These are phyloP conservation scores for Erythrobasidium hasegawianum DNA, from an alignment of 1,284 basidiomycete species.

Conservation along the genomic window DNA sequence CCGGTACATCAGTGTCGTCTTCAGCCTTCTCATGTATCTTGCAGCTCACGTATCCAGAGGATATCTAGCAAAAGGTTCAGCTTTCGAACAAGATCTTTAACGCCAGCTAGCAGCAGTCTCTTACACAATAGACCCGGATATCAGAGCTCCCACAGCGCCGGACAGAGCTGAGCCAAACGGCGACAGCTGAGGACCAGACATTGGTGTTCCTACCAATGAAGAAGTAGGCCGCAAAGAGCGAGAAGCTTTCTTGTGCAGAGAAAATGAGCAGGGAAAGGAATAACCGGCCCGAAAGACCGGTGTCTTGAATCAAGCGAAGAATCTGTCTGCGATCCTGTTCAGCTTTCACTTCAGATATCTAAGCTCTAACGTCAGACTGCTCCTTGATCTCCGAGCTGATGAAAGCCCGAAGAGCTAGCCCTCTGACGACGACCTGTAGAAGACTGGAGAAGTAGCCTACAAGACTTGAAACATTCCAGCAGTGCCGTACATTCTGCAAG, in stretches of 20 bases:
- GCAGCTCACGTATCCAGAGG: conserved; percentile 74
- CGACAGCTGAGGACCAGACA: conserved; percentile 58
- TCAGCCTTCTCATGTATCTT: neutral
- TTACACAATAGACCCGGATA: conserved; percentile 73
- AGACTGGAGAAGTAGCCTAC: too few species aligned
- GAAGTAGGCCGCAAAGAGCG: too few species aligned
- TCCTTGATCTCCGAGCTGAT: too few species aligned
- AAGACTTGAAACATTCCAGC: too few species aligned
- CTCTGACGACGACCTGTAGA: too few species aligned
- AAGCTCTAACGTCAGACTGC: too few species aligned
- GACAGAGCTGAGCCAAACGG: conserved; percentile 90
- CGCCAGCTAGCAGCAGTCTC: conserved; percentile 48
- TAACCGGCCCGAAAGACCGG: too few species aligned
- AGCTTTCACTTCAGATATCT: too few species aligned
- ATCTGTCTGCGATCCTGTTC: too few species aligned
- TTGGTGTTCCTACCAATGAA: neutral
- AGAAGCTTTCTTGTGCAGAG: neutral
- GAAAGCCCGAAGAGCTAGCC: too few species aligned
- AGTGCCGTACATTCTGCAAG: too few species aligned
- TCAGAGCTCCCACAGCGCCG: conserved; percentile 88
- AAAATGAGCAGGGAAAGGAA: neutral
- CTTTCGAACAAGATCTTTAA: neutral
- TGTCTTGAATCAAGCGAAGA: too few species aligned
- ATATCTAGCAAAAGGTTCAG: conserved; percentile 60
- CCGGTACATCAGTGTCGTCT: neutral